phyloP scores from a whole-genome alignment of 2,329 filamentous ascomycete genomes.

The Ophiostoma angusticollis region DNA sequence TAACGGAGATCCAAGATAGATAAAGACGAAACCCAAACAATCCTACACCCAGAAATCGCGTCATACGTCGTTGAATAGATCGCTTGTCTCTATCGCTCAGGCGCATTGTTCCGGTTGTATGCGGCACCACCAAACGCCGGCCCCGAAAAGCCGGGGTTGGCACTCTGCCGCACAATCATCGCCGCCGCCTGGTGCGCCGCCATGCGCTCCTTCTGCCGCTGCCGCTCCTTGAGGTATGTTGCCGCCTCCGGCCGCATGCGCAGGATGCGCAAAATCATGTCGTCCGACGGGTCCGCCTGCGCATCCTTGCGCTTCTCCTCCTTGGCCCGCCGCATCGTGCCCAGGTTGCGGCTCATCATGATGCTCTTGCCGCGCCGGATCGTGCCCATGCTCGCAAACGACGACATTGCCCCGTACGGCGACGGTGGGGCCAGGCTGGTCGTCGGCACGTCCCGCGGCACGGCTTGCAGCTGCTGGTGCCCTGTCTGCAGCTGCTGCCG shows the following conservation, averaged over 20 bases:
- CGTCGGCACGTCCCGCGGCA: too few species aligned
- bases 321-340: slow-evolving; percentile 91
- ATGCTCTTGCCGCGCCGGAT: slow-evolving; percentile 63
- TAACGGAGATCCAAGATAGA: too few species aligned
- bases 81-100: slow-evolving; percentile 35
- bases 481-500: slow-evolving; percentile 57
- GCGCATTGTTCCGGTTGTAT: slow-evolving; percentile 34
- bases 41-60: too few species aligned
- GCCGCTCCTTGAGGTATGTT: slow-evolving; percentile 76
- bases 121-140: slow-evolving; percentile 26
- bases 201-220: slow-evolving; percentile 85
- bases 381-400: slow-evolving; percentile 56
- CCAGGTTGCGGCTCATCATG: slow-evolving; percentile 86
- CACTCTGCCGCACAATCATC: slow-evolving; percentile 86
- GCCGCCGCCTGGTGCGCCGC: slow-evolving; percentile 83
- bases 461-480: slow-evolving; percentile 39
- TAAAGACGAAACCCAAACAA: background rate
- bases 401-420: slow-evolving; percentile 38
- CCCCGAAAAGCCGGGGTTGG: slow-evolving; percentile 42
- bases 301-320: slow-evolving; percentile 92
- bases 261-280: slow-evolving; percentile 92
- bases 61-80: too few species aligned
- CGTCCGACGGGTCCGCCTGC: slow-evolving; percentile 91
- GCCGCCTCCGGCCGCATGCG: slow-evolving; percentile 88
- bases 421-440: too few species aligned